Evolutionary conservation across 2,329 filamentous ascomycete genomes (phyloP).

Genomic region (Alternaria dauci): DNA sequence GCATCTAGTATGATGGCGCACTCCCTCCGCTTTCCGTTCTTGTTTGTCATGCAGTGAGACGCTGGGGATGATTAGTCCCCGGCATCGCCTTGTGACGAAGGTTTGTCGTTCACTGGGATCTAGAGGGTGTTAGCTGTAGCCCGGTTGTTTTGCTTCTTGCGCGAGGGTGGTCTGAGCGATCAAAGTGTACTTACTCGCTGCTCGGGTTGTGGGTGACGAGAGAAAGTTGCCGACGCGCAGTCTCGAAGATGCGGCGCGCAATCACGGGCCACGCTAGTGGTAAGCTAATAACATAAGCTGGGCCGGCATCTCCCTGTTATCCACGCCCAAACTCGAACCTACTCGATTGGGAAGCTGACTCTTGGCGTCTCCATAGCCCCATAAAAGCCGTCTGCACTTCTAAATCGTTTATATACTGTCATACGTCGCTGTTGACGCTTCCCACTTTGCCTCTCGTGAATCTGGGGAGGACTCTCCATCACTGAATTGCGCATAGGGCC

Average conservation of each 20-base stretch:
- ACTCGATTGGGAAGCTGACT: constrained; percentile 1
- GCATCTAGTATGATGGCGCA: constrained; percentile 37
- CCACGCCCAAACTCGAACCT: constrained; percentile 5
- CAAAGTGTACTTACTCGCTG: constrained; percentile 34
- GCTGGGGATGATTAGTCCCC: constrained; percentile 35
- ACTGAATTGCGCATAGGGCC: neutral
- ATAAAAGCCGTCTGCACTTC: constrained; percentile 9
- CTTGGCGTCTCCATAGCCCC: constrained; percentile 12
- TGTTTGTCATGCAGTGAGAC: constrained; percentile 37
- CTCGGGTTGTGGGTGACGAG: constrained; percentile 36
- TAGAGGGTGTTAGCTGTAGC: constrained; percentile 19
- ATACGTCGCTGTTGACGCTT: neutral
- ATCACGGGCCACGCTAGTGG: constrained; percentile 27
- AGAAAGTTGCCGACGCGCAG: constrained; percentile 24
- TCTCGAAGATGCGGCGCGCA: constrained; percentile 23
- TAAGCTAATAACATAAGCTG: constrained; percentile 21
- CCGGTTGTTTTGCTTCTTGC: neutral
- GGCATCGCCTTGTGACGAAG: constrained; percentile 32
- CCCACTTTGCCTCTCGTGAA: neutral
- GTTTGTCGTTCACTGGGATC: constrained; percentile 43
- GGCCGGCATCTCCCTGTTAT: neutral
- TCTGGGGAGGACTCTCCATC: neutral
- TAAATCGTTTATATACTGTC: neutral
- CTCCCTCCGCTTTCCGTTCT: constrained; percentile 50
- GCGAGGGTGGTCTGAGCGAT: neutral